Evolutionary conservation across 2,329 filamentous ascomycete species (phyloP), one percentile per base, ranked within the genome.

Genomic region (Ustilaginoidea virens): DNA sequence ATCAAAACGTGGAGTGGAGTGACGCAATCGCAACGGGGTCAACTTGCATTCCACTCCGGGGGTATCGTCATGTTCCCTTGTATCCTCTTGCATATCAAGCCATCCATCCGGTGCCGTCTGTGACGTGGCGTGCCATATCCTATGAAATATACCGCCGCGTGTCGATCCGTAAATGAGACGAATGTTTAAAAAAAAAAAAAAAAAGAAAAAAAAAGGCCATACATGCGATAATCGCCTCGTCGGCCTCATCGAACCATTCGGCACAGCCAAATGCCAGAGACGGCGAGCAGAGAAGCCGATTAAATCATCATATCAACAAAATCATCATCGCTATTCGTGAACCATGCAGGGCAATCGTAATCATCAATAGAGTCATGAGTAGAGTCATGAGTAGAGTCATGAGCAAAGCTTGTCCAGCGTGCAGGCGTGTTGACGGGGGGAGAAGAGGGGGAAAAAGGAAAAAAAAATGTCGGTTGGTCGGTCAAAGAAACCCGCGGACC

Each of bases 1-100:
- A n/a, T n/a, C n/a, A n/a, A n/a, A n/a, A n/a, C n/a, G n/a, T n/a
- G 45, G 51, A 52, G 52, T 55, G 51, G 51, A 52, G 46, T 49
- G 48, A 51, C 45, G 39, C 47, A 39, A 45, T 46, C 39, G 43
- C 39, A 35, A 42, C 16, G 32, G 39, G 41, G 43, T 42, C 41
- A 45, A 38, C 42, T 45, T 42, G 42, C 28, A 40, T 47, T 47
- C 51, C 49, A 51, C 50, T 54, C 52, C 50, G 52, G 52, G 52
- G 52, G 52, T 55, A 55, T 55, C 52, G 47, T 48, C 38, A 39
- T 47, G 36, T 27, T 35, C 44, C 48, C 45, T 45, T 35, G 49
- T 51, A 48, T 47, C 46, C 31, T 47, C 42, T 42, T 49, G n/a
- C 5, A 42, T 52, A 50, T 48, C 39, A 41, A 44, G 39, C 34